Evolutionary conservation across 352 stramenopile genomes (phyloP).

Genomic region (Blastocystis hominis): DNA sequence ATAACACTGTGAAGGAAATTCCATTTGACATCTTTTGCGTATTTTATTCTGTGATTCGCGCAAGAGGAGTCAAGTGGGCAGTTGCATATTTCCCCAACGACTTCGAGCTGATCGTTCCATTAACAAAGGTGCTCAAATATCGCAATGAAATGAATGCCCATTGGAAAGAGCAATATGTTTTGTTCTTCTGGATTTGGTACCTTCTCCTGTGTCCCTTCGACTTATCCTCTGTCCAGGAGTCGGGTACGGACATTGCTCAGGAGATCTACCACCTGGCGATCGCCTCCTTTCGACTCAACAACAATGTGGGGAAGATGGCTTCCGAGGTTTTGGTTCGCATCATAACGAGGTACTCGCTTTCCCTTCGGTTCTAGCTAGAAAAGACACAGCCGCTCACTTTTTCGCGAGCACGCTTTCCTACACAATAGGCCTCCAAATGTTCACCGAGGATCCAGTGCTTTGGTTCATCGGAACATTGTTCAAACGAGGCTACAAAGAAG

Average conservation of each 20-base stretch:
- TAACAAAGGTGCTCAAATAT: neutral
- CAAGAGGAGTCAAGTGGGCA: neutral
- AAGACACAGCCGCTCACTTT: neutral
- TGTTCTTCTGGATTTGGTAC: constrained; percentile 18
- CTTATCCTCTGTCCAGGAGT: neutral
- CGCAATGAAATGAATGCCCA: neutral
- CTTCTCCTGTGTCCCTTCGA: constrained; percentile 22
- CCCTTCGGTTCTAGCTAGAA: neutral
- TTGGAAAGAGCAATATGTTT: constrained; percentile 1
- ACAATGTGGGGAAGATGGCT: neutral
- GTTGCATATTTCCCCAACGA: constrained; percentile 26
- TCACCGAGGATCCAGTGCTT: too few relatives aligned
- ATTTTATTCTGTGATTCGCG: constrained; percentile 13
- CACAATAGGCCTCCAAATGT: too few relatives aligned
- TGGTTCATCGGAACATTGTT: too few relatives aligned
- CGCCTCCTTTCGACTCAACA: neutral
- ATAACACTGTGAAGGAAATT: neutral
- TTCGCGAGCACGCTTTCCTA: too few relatives aligned
- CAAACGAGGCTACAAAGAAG: too few relatives aligned
- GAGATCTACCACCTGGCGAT: neutral
- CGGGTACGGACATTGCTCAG: neutral
- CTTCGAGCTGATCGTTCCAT: neutral
- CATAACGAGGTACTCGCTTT: neutral
- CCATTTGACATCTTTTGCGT: neutral
- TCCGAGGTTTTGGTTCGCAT: neutral